Evolutionary conservation across 768 basidiomycete genomes (phyloP).

Genomic region (Tricholoma sp.): DNA sequence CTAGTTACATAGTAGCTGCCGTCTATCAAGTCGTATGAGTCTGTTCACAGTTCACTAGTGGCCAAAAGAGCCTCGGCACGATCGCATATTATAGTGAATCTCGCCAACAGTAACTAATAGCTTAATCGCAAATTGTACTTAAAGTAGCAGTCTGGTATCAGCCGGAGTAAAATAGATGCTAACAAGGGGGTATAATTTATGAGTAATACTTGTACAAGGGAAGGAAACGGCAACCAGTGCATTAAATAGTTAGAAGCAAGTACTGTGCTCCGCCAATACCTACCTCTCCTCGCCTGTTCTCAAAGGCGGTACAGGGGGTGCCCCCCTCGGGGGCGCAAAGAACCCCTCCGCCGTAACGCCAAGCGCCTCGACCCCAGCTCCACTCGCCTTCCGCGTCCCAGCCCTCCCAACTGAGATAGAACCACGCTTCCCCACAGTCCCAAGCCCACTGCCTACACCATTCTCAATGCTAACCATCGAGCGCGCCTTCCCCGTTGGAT

Average conservation of each 20-base stretch:
- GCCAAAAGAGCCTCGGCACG: too few relatives aligned
- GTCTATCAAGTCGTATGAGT: too few relatives aligned
- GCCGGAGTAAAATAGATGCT: not conserved
- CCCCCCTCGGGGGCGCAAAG: slow-evolving; percentile 51
- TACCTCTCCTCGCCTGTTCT: not conserved
- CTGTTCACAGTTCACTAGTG: too few relatives aligned
- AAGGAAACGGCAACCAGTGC: not conserved
- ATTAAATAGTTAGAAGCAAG: not conserved
- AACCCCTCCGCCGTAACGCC: slow-evolving; percentile 77
- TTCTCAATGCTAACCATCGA: slow-evolving; percentile 70
- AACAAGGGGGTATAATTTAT: not conserved
- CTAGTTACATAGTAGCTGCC: too few relatives aligned
- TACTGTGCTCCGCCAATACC: not conserved
- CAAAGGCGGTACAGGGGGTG: slow-evolving; percentile 28
- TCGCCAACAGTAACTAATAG: not conserved
- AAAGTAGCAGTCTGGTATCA: not conserved
- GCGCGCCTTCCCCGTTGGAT: slow-evolving; percentile 35
- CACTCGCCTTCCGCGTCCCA: slow-evolving; percentile 56
- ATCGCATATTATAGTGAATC: too few relatives aligned
- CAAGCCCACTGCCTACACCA: slow-evolving; percentile 11
- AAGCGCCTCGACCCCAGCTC: slow-evolving; percentile 71
- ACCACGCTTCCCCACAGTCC: slow-evolving; percentile 37
- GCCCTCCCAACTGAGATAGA: slow-evolving; percentile 66
- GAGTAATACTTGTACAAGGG: not conserved
- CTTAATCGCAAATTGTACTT: not conserved